These are phyloP conservation scores for Candida manassasensis DNA, from an alignment of 805 yeast genomes.

Conservation along the genomic window DNA sequence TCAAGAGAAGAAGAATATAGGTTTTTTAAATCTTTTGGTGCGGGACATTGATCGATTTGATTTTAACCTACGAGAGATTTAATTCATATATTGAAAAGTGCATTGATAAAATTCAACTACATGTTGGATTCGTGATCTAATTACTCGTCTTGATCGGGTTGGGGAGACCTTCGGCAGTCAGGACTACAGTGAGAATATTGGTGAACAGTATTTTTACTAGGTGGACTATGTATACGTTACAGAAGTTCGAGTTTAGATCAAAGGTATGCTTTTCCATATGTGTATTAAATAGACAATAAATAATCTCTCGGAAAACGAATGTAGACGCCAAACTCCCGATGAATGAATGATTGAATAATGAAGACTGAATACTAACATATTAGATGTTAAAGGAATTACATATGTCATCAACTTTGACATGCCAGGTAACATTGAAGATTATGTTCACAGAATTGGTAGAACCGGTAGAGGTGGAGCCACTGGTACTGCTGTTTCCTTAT, in stretches of 20 bases:
- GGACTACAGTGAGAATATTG: constrained; percentile 4
- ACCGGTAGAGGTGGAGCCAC: constrained; percentile 98
- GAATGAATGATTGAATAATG: too few species aligned
- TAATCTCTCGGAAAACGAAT: constrained; percentile 4
- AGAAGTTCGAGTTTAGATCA: constrained; percentile 2
- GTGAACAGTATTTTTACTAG: constrained; percentile 5
- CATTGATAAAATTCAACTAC: constrained; percentile 2
- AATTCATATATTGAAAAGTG: constrained; percentile 6
- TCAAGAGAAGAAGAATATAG: not conserved
- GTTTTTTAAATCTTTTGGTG: not conserved
- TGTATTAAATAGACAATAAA: constrained; percentile 5
- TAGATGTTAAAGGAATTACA: constrained; percentile 96
- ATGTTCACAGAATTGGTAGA: constrained; percentile 98
- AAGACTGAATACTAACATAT: constrained; percentile 31
- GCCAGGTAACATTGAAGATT: constrained; percentile 98
- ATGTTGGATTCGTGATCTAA: constrained; percentile 4
- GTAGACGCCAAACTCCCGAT: constrained; percentile 3
- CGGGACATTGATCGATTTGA: constrained; percentile 3
- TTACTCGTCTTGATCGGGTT: constrained; percentile 2
- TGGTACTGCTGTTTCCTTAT: constrained; percentile 94
- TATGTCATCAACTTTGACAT: constrained; percentile 92
- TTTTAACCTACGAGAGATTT: constrained; percentile 4
- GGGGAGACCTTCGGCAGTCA: constrained; percentile 1
- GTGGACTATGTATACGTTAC: not conserved
- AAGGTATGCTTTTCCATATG: constrained; percentile 5